Percentiles rank a stretch among this genome's conserved stretches.
These are phyloP conservation scores for Saccharomycopsis hybrid DNA, from an alignment of 1,139 yeast genomes.

Conservation along the genomic window DNA sequence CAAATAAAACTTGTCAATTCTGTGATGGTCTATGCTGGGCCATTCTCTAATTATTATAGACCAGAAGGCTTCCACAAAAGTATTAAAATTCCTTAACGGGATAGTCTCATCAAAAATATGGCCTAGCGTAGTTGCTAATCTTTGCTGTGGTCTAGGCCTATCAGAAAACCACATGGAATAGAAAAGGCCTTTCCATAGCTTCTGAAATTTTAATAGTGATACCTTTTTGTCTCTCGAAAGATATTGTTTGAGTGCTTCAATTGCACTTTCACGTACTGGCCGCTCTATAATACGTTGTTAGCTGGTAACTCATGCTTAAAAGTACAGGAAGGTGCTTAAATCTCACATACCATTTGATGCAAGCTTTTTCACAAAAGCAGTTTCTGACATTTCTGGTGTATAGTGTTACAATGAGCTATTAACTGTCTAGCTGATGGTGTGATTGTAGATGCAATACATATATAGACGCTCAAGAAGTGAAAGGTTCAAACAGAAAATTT, in stretches of 20 bases:
- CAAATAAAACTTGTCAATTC: slow-evolving; percentile 79
- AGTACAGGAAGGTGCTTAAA: background rate
- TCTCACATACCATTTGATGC: slow-evolving; percentile 63
- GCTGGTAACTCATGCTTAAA: background rate
- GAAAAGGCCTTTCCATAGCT: slow-evolving; percentile 90
- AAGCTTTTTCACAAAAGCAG: slow-evolving; percentile 65
- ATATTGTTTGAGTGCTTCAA: slow-evolving; percentile 58
- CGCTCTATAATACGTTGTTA: slow-evolving; percentile 34
- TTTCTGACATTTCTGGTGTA: slow-evolving; percentile 11
- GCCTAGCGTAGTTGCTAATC: slow-evolving; percentile 70
- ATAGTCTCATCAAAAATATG: slow-evolving; percentile 43
- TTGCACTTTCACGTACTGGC: slow-evolving; percentile 67
- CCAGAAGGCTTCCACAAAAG: slow-evolving; percentile 79
- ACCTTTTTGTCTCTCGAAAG: slow-evolving; percentile 38
- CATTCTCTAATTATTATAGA: slow-evolving; percentile 72
- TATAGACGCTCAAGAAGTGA: too few relatives aligned
- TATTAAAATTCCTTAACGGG: slow-evolving; percentile 35
- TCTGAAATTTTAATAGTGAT: slow-evolving; percentile 56
- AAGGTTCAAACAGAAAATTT: too few relatives aligned
- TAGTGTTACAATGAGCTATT: background rate
- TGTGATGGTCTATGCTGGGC: slow-evolving; percentile 78
- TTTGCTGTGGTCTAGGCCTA: slow-evolving; percentile 85
- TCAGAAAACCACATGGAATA: slow-evolving; percentile 96
- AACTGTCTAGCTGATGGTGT: too few relatives aligned
- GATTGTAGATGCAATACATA: too few relatives aligned